phyloP scores from a whole-genome alignment of 768 basidiomycete genomes.

The Megacollybia marginata region DNA sequence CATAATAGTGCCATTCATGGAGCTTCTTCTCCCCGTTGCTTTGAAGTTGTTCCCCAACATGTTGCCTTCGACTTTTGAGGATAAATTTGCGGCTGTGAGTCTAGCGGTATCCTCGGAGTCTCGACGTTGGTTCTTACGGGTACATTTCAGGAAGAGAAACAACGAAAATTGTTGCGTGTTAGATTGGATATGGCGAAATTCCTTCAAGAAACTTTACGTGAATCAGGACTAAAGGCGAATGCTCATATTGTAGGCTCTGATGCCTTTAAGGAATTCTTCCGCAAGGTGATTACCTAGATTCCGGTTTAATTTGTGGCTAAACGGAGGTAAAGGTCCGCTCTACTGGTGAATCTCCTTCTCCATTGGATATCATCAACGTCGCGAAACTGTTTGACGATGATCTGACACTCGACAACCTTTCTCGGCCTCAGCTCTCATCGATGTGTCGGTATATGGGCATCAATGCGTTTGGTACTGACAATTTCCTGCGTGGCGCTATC shows the following conservation, averaged over 20 bases:
- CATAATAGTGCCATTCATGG: conserved; percentile 97
- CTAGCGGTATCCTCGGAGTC: not conserved
- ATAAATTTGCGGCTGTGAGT: conserved; percentile 84
- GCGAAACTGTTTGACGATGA: conserved; percentile 98
- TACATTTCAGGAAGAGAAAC: conserved; percentile 84
- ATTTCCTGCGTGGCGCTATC: conserved; percentile 91
- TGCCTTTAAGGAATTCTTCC: conserved; percentile 99
- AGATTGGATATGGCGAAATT: conserved; percentile 99
- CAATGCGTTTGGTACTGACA: conserved; percentile 98
- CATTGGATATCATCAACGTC: conserved; percentile 84
- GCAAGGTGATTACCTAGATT: conserved; percentile 51
- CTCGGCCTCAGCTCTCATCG: conserved; percentile 94
- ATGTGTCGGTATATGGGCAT: conserved; percentile 98
- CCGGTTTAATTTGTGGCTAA: not conserved
- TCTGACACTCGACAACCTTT: conserved; percentile 94
- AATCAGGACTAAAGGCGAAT: conserved; percentile 88
- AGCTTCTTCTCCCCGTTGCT: conserved; percentile 89
- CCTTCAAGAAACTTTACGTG: conserved; percentile 93
- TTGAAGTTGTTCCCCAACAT: conserved; percentile 98
- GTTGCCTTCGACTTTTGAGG: conserved; percentile 97
- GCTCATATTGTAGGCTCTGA: conserved; percentile 91
- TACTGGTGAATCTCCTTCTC: conserved; percentile 90
- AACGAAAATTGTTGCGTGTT: conserved; percentile 90
- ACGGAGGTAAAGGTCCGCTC: conserved; percentile 67
- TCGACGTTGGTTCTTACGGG: not conserved